These are phyloP conservation scores for Wickerhamomyces pijperi DNA, from an alignment of 805 yeast genomes.

Conservation along the genomic window DNA sequence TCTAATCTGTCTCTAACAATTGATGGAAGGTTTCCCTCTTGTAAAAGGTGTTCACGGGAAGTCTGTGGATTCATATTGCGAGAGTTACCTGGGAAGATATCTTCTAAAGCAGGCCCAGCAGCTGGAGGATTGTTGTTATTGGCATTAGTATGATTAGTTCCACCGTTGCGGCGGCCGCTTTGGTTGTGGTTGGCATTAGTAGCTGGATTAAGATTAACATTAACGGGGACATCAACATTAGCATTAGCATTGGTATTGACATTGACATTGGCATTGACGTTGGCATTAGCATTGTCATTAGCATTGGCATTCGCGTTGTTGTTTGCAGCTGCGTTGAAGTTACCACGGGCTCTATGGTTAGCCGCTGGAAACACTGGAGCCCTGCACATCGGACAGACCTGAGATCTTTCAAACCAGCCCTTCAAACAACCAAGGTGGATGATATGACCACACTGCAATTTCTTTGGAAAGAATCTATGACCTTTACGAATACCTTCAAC, in stretches of 20 bases:
- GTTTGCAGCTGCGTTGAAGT: conserved; percentile 1
- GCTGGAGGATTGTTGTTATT: conserved; percentile 1
- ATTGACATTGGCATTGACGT: too few species aligned
- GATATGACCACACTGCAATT: conserved; percentile 74
- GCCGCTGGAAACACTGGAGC: conserved; percentile 42
- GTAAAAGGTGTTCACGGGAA: too few species aligned
- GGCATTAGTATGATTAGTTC: too few species aligned
- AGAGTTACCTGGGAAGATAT: too few species aligned
- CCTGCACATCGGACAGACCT: conserved; percentile 88
- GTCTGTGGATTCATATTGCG: neutral
- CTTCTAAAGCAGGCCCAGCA: too few species aligned
- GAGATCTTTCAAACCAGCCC: conserved; percentile 88
- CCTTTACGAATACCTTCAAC: conserved; percentile 24
- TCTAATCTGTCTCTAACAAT: neutral
- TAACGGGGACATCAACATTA: neutral
- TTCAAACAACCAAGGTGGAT: conserved; percentile 84
- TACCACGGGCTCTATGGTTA: neutral
- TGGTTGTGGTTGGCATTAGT: too few species aligned
- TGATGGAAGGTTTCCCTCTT: neutral
- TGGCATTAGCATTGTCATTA: conserved; percentile 1
- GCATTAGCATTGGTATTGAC: neutral
- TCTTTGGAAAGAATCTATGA: conserved; percentile 55
- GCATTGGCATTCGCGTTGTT: conserved; percentile 1
- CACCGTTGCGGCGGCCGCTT: too few species aligned
- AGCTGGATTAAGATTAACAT: too few species aligned